phyloP scores from a whole-genome alignment of 441 rosid species.

The Aleurites moluccanus region DNA sequence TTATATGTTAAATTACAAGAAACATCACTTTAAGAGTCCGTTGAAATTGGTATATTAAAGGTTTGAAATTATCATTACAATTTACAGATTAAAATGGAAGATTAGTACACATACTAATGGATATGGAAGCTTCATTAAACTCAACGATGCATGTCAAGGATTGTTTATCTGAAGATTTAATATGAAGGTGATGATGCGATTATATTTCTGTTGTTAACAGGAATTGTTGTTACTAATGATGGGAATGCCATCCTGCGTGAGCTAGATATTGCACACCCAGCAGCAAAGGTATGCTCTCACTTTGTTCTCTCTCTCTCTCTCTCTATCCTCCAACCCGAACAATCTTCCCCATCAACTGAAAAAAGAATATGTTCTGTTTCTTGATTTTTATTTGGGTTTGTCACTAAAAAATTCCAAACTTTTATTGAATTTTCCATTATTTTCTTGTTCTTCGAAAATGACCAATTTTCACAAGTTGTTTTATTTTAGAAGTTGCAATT shows the following conservation, averaged over 20 bases:
- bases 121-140: no score
- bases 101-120: no score
- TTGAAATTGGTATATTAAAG: not conserved
- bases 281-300: constrained; percentile 70
- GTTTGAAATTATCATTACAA: no score
- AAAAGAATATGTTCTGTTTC: not conserved
- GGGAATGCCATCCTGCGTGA: constrained; percentile 97
- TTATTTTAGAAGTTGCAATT: no score
- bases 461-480: not conserved
- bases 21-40: not conserved
- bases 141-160: no score
- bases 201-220: constrained; percentile 42
- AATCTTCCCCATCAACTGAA: not conserved
- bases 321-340: not conserved
- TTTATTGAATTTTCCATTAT: not conserved
- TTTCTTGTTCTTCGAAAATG: not conserved
- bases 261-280: constrained; percentile 89
- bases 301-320: constrained; percentile 2
- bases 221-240: constrained; percentile 91
- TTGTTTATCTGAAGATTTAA: not conserved
- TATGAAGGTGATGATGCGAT: no score
- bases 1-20: not conserved
- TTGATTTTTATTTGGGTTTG: not conserved
- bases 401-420: not conserved
- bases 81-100: no score